Evolutionary conservation across 495 filamentous ascomycete species (phyloP), one percentile per base, ranked within the genome.

Genomic region (Parachaetomium inaequale): DNA sequence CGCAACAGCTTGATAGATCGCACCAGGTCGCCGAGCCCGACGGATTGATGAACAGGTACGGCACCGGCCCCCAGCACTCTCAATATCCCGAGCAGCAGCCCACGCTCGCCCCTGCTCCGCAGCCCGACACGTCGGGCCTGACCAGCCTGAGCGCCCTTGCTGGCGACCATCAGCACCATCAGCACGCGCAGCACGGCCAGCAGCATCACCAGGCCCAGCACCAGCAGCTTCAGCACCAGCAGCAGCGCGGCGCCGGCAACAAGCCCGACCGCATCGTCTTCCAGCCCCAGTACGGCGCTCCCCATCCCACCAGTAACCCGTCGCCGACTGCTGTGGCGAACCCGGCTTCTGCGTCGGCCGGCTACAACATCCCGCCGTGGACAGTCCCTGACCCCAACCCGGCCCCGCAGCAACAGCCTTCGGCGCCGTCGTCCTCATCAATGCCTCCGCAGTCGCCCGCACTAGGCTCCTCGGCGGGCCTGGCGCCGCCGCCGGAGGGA

Each of bases 401-500:
- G 14, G 52, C 66, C 34, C 59, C 63, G 32, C 66, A 66, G 51
- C 64, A 70, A 49, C 66, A 63, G 49, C 65, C 65, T 40, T 66
- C 63, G 38, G 66, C 70, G 58, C 65, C 69, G 28, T 46, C 67
- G 3, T 46, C 66, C 25, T 66, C 68, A 10, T 69, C 72, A 15
- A 72, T 74, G 60, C 66, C 72, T 21, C 67, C 72, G 23, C 71
- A 72, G 66, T 66, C 71, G 36, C 66, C 72, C 43, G 68, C 69
- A 40, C 61, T 72, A 19, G 69, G 68, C 19, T 29, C 23, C 31
- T 21, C 47, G 0, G 55, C 49, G 4, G 61, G 72, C 42, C 64
- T 82, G 17, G 72, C 68, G n/a, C 78, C 79, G 19, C 79, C 79
- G 45, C 76, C 77, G 49, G 78, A 81, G 58, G 74, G 73, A 28